Conservation (phyloP, 2,329 filamentous ascomycete species). For the Iodosphaeria phyllophila region DNA sequence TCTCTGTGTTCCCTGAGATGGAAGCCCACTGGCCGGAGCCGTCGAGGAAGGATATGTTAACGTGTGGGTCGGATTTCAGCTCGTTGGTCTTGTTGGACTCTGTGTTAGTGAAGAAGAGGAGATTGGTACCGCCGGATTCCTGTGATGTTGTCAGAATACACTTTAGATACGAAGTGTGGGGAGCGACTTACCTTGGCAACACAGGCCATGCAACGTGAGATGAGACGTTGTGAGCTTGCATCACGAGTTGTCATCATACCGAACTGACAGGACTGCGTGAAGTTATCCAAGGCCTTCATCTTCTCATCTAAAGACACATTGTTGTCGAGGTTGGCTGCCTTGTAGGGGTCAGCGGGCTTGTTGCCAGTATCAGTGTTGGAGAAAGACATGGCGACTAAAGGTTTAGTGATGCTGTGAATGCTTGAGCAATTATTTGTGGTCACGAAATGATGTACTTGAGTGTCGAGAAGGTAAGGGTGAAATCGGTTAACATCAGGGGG, state of each 20-base stretch:
- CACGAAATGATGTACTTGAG: no score
- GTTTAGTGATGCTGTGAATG: no score
- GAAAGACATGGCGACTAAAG: no score
- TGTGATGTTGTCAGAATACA: conserved; percentile 15
- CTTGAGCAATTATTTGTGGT: no score
- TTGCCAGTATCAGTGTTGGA: conserved; percentile 41
- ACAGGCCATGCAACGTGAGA: conserved; percentile 73
- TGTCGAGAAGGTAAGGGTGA: no score
- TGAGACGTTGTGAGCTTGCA: conserved; percentile 42
- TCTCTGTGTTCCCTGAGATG: conserved; percentile 51
- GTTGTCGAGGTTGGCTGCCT: conserved; percentile 47
- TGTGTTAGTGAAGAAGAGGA: conserved; percentile 84
- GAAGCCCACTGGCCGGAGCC: conserved; percentile 70
- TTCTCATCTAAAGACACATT: conserved; percentile 50
- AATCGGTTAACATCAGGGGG: no score
- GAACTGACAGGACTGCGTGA: conserved; percentile 59
- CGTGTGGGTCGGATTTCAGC: conserved; percentile 48
- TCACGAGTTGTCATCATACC: conserved; percentile 77
- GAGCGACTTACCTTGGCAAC: conserved; percentile 45
- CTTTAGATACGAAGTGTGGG: not conserved
- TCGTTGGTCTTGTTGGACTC: conserved; percentile 79
- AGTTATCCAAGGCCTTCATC: conserved; percentile 52
- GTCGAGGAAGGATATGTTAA: conserved; percentile 72
- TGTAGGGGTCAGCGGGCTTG: conserved; percentile 61
- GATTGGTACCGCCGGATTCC: conserved; percentile 63